Conservation (phyloP, 2,329 filamentous ascomycete species). For the Ophiostoma montium region DNA sequence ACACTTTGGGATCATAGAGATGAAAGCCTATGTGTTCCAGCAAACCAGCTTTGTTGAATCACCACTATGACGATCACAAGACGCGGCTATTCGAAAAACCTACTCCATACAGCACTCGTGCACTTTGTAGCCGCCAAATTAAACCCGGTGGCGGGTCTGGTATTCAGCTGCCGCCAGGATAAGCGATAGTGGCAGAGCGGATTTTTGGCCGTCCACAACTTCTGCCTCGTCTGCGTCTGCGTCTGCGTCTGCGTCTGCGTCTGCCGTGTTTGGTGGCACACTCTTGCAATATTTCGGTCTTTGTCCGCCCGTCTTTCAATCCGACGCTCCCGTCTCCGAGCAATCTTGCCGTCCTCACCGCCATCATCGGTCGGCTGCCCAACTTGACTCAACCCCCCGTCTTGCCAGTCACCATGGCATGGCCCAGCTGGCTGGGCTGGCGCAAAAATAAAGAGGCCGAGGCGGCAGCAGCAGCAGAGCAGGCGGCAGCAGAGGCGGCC, state of each 20-base stretch:
- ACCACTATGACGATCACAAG: no score
- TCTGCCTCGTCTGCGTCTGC: background rate
- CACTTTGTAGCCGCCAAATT: background rate
- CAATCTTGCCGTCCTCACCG: no score
- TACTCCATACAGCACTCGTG: background rate
- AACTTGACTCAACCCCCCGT: no score
- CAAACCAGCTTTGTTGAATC: no score
- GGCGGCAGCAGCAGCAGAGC: background rate
- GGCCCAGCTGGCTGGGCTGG: conserved; percentile 12
- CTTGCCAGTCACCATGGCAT: conserved; percentile 8
- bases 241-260: background rate
- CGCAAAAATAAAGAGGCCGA: conserved; percentile 5
- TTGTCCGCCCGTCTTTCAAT: background rate
- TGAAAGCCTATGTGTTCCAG: no score
- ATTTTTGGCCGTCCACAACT: background rate
- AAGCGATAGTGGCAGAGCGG: background rate
- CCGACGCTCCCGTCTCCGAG: no score
- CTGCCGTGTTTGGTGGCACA: no score
- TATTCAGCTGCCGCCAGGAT: background rate
- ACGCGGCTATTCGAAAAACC: no score
- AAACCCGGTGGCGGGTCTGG: conserved; percentile 5
- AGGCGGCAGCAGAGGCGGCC: background rate
- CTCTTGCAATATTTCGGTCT: no score
- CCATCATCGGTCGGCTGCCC: no score
- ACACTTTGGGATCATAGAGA: no score